These are phyloP conservation scores for Cladosporium sphaerospermum DNA, from an alignment of 2,329 filamentous ascomycete species.

Conservation along the genomic window DNA sequence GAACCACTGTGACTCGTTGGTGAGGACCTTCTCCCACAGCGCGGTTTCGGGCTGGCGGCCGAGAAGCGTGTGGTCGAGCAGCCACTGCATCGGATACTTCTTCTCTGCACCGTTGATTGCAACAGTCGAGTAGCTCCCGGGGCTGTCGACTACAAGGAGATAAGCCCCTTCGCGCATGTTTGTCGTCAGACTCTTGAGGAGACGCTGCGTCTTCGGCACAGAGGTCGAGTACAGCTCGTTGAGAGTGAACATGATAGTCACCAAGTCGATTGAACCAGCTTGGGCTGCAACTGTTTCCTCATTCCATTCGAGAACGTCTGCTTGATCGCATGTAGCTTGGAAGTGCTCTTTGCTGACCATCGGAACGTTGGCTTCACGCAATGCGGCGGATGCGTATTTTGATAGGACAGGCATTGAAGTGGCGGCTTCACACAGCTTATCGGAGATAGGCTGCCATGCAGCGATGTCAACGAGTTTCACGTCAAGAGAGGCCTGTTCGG, in stretches of 20 bases:
- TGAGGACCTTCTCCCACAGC: slow-evolving; percentile 67
- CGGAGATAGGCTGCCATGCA: slow-evolving; percentile 62
- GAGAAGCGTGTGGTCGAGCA: slow-evolving; percentile 76
- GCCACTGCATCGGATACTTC: slow-evolving; percentile 90
- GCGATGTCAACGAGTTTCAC: slow-evolving; percentile 61
- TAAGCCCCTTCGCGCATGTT: slow-evolving; percentile 54
- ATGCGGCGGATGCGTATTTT: slow-evolving; percentile 43
- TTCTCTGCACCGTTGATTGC: slow-evolving; percentile 51
- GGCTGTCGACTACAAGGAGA: slow-evolving; percentile 83
- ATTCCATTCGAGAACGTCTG: slow-evolving; percentile 45
- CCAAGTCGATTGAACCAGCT: slow-evolving; percentile 37
- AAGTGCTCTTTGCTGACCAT: slow-evolving; percentile 30
- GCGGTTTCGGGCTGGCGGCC: slow-evolving; percentile 16
- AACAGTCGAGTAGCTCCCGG: slow-evolving; percentile 85
- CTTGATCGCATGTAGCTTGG: slow-evolving; percentile 40
- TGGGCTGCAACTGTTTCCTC: slow-evolving; percentile 29
- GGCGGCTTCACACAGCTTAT: slow-evolving; percentile 52
- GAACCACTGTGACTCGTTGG: slow-evolving; percentile 82
- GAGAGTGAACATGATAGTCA: slow-evolving; percentile 87
- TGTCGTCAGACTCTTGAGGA: slow-evolving; percentile 66
- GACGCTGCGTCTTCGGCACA: slow-evolving; percentile 65
- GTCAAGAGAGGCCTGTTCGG: background rate
- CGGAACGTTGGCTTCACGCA: slow-evolving; percentile 35
- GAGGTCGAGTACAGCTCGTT: slow-evolving; percentile 87
- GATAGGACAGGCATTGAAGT: slow-evolving; percentile 44